Evolutionary conservation across 257 asterid genomes (phyloP), one percentile per base, ranked within the genome.

Genomic region (Anisodus tanguticus): DNA sequence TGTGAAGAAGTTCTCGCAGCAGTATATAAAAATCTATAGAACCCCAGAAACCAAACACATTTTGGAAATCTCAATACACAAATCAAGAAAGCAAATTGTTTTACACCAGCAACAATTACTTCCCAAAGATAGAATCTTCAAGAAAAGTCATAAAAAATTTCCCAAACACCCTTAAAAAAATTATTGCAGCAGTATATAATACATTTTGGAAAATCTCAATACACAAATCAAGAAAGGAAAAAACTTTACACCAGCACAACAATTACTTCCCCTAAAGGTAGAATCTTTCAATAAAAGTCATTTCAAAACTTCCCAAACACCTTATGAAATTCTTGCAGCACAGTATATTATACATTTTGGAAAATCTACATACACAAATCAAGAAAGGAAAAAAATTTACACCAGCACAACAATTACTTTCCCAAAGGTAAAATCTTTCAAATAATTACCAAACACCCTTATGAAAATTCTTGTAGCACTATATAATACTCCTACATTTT

Each of bases 231-330:
- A 55, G 60, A 55, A 55, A 13, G 60, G 60, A 5, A 55, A 55
- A 4, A 55, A 55, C 4, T 55, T 55, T 12, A 55, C 4, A 70
- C 35, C 53, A 70, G 26, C 26, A 12, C 79, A 70, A 9, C 8
- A 43, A 47, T 47, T 19, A 47, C 80, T 19, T 47, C 11, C n/a
- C 11, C 9, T 10, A 74, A 49, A 76, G 81, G 41, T 22, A 6
- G 12, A 22, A 71, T 51, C 15, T 22, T 74, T 76, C 39, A 22
- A 49, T 63, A 51, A 51, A 76, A 76, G 62, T 76, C 81, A 76
- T n/a, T 74, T 47, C 80, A 74, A 49, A 2, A 45, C 9, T 19
- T 6, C 19, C 6, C n/a, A 49, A 72, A 74, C 81, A 76, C 62
- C 43, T 51, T 51, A 11, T 19, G 37, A 63, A 17, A 59, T 17